Percentiles rank a stretch among this genome's conserved stretches.
Conservation (phyloP, 2,329 filamentous ascomycete genomes). For the Neurospora sp. region DNA sequence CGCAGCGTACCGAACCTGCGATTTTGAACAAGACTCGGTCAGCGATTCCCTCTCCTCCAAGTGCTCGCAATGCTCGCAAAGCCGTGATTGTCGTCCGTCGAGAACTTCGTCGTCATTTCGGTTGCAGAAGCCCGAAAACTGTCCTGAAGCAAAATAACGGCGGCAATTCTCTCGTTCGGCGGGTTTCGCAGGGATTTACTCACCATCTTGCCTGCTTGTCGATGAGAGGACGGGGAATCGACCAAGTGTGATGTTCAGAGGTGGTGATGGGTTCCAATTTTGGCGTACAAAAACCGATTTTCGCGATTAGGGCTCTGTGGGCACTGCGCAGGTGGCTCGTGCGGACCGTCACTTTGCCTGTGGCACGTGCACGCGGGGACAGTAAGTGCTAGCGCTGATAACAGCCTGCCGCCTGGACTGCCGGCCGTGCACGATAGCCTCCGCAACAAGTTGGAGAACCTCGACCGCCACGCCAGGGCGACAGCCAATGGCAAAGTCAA, state of each 20-base stretch:
- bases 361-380: slow-evolving; percentile 7
- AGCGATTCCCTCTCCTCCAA: slow-evolving; percentile 5
- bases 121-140: background rate
- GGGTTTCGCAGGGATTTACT: slow-evolving; percentile 14
- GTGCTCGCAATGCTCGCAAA: background rate
- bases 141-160: background rate
- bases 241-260: slow-evolving; percentile 38
- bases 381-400: slow-evolving; percentile 1
- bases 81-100: slow-evolving; percentile 1
- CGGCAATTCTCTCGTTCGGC: background rate
- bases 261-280: slow-evolving; percentile 25
- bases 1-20: slow-evolving; percentile 90
- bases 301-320: slow-evolving; percentile 22
- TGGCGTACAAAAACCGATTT: slow-evolving; percentile 19
- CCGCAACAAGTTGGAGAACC: background rate
- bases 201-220: slow-evolving; percentile 46
- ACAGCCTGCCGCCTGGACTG: background rate
- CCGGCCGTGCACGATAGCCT: background rate
- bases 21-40: slow-evolving; percentile 11
- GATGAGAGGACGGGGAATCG: slow-evolving; percentile 41
- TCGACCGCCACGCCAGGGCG: background rate
- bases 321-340: slow-evolving; percentile 16
- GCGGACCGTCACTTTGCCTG: slow-evolving; percentile 10
- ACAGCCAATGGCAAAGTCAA: background rate
- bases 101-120: slow-evolving; percentile 1